Percentiles rank a stretch among this genome's conserved stretches.
Evolutionary conservation across 129 eudicot genomes (phyloP).

Genomic region (Glebionis coronaria): DNA sequence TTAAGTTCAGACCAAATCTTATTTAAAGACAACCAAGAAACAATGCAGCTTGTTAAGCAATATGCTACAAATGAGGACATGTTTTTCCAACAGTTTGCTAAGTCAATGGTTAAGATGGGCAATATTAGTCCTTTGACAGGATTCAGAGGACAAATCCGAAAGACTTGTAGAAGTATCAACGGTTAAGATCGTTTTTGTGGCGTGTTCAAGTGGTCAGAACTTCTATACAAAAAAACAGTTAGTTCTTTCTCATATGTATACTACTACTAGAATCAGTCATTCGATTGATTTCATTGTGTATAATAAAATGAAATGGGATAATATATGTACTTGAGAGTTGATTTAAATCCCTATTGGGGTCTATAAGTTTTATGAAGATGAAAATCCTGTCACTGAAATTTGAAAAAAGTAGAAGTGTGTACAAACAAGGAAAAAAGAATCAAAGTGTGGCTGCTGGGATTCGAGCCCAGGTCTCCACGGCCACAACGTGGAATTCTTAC

Average conservation of each 20-base stretch:
- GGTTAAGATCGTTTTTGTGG: background rate
- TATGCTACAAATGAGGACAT: constrained; percentile 32
- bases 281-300: background rate
- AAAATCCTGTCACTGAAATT: background rate
- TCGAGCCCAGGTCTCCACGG: constrained; percentile 99
- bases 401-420: too few relatives aligned
- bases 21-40: constrained; percentile 26
- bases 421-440: background rate
- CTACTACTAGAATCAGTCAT: background rate
- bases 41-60: constrained; percentile 33
- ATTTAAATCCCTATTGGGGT: too few relatives aligned
- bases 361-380: background rate
- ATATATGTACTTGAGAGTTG: too few relatives aligned
- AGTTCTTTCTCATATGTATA: background rate
- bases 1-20: constrained; percentile 38
- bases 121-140: constrained; percentile 45
- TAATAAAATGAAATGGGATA: background rate
- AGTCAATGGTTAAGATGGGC: constrained; percentile 55
- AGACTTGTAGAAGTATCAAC: constrained; percentile 35
- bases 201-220: background rate
- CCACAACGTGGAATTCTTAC: constrained; percentile 99
- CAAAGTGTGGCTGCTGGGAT: constrained; percentile 98
- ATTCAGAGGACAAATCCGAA: constrained; percentile 43
- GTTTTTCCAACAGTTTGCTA: constrained; percentile 40
- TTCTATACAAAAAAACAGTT: background rate